phyloP scores from a whole-genome alignment of 2,329 filamentous ascomycete genomes.

The Ophiocordyceps robertsii region DNA sequence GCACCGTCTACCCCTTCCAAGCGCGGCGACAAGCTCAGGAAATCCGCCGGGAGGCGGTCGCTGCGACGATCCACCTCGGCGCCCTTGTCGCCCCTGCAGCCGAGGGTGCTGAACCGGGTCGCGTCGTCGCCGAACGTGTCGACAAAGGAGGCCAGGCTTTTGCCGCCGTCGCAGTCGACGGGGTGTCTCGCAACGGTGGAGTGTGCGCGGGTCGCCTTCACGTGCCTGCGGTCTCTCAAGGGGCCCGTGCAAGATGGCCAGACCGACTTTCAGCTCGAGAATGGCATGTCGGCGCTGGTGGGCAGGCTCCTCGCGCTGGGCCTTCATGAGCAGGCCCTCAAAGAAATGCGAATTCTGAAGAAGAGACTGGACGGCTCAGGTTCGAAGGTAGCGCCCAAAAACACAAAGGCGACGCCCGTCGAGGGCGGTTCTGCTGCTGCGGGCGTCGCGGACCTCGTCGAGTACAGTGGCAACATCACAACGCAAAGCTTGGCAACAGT shows the following conservation, averaged over 20 bases:
- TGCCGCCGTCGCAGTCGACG: constrained; percentile 18
- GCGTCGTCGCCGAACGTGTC: constrained; percentile 35
- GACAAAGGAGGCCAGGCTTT: constrained; percentile 17
- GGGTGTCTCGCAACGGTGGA: constrained; percentile 48
- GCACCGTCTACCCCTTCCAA: constrained; percentile 17
- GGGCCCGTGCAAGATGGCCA: constrained; percentile 37
- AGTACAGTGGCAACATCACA: constrained; percentile 37
- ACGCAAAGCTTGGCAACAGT: constrained; percentile 37
- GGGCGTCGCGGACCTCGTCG: constrained; percentile 43
- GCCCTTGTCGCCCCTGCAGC: constrained; percentile 48
- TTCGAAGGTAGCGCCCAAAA: constrained; percentile 16
- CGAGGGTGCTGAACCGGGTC: constrained; percentile 47
- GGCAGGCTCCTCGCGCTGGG: constrained; percentile 52
- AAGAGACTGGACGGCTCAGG: constrained; percentile 36
- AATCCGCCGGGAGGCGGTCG: constrained; percentile 23
- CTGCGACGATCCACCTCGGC: constrained; percentile 42
- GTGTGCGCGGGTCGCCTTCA: constrained; percentile 55
- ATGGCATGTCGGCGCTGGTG: constrained; percentile 56
- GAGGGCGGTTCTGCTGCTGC: constrained; percentile 16
- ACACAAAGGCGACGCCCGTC: constrained; percentile 12
- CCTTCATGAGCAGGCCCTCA: constrained; percentile 53
- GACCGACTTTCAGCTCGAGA: constrained; percentile 57
- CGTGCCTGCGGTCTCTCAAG: constrained; percentile 46
- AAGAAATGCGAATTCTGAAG: constrained; percentile 55
- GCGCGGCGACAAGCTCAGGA: constrained; percentile 17